These are phyloP conservation scores for Tripidium arundinaceum DNA, from an alignment of 202 grass and related monocot genomes.

Conservation along the genomic window DNA sequence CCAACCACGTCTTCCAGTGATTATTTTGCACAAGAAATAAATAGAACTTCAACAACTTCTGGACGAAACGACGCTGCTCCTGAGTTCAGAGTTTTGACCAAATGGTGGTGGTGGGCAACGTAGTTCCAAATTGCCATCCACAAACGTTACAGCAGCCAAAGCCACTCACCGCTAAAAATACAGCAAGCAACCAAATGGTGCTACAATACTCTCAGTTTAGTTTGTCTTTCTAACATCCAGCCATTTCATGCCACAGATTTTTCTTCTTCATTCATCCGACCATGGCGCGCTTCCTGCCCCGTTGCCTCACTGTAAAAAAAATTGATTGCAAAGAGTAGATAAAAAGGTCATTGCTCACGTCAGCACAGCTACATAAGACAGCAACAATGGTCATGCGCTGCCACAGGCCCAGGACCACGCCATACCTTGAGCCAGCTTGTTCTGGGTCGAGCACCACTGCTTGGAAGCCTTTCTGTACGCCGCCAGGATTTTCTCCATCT, in stretches of 20 bases:
- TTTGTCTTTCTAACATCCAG: neutral
- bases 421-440: slow-evolving; percentile 93
- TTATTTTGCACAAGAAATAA: too few relatives aligned
- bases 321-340: neutral
- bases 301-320: slow-evolving; percentile 56
- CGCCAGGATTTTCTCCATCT: too few relatives aligned
- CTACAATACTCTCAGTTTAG: neutral
- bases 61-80: too few relatives aligned
- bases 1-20: too few relatives aligned
- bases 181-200: neutral
- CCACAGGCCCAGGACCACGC: neutral
- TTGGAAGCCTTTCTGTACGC: slow-evolving; percentile 70
- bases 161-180: neutral
- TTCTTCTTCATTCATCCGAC: slow-evolving; percentile 33
- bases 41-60: too few relatives aligned
- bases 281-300: slow-evolving; percentile 86
- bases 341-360: neutral
- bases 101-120: neutral
- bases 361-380: neutral
- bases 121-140: neutral
- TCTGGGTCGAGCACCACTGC: slow-evolving; percentile 85
- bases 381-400: neutral
- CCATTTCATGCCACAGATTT: neutral
- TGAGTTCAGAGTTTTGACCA: too few relatives aligned
- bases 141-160: neutral